These are phyloP conservation scores for Paraurostyla sp. DNA, from an alignment of 73 alveolate genomes.

Conservation along the genomic window DNA sequence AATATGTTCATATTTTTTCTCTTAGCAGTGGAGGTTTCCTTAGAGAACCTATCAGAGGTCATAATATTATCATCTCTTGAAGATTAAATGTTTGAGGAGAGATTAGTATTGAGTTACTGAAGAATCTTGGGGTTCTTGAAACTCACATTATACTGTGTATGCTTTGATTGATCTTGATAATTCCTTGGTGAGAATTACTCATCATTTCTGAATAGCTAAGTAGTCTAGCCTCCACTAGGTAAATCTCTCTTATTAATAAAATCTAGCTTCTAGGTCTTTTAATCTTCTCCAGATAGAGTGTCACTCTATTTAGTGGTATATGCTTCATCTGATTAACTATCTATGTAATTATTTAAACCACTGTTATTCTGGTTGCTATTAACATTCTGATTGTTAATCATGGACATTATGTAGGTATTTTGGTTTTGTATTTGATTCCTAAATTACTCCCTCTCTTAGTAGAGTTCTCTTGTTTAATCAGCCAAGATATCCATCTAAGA, in stretches of 20 bases:
- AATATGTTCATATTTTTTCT: neutral
- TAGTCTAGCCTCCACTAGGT: no score
- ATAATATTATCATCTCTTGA: neutral
- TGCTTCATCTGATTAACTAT: neutral
- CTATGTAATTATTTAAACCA: neutral
- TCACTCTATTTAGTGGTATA: slow-evolving; percentile 1
- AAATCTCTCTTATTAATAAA: no score
- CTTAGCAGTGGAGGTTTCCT: neutral
- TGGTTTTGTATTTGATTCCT: neutral
- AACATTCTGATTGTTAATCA: neutral
- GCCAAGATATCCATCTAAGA: neutral
- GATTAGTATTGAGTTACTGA: neutral
- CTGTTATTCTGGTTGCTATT: neutral
- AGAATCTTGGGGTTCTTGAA: neutral
- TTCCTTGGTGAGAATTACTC: neutral
- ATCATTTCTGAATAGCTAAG: neutral
- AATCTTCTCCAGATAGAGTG: neutral
- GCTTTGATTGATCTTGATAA: neutral
- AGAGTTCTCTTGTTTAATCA: slow-evolving; percentile 1
- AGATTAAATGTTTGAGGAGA: neutral
- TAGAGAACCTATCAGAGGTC: slow-evolving; percentile 17
- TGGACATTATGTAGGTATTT: neutral
- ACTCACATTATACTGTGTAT: no score
- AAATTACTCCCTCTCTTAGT: slow-evolving; percentile 37
- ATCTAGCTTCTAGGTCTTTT: neutral